Conservation (phyloP, 2,329 filamentous ascomycete species). For the Alternaria consortialis region DNA sequence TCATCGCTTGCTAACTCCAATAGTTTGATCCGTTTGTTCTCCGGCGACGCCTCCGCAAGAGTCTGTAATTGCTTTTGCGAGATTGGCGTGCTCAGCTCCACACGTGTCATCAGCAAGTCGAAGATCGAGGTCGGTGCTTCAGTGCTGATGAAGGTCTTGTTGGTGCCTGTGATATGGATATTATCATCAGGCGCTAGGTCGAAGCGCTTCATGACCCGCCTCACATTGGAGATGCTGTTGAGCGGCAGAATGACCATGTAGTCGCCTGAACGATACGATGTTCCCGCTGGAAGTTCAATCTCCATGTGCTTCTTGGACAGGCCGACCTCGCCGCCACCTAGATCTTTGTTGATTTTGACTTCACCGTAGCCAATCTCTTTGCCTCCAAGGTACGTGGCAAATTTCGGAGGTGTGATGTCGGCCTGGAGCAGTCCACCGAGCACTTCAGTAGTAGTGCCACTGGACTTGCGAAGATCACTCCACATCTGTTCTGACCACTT, state of each 20-base stretch:
- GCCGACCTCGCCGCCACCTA: slow-evolving; percentile 11
- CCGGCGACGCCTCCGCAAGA: slow-evolving; percentile 8
- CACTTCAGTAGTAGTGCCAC: slow-evolving; percentile 10
- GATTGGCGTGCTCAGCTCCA: slow-evolving; percentile 16
- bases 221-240: slow-evolving; percentile 57
- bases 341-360: slow-evolving; percentile 35
- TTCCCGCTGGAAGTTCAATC: slow-evolving; percentile 43
- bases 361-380: slow-evolving; percentile 20
- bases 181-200: slow-evolving; percentile 11
- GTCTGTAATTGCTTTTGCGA: slow-evolving; percentile 14
- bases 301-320: slow-evolving; percentile 22
- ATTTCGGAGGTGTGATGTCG: slow-evolving; percentile 9
- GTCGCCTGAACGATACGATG: slow-evolving; percentile 74
- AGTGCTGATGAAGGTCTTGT: slow-evolving; percentile 10
- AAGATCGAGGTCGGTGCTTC: slow-evolving; percentile 6
- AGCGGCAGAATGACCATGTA: slow-evolving; percentile 76
- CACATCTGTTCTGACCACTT: slow-evolving; percentile 16
- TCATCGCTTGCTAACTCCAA: slow-evolving; percentile 9
- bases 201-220: slow-evolving; percentile 29
- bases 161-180: slow-evolving; percentile 19
- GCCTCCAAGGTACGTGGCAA: slow-evolving; percentile 15
- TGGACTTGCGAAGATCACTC: slow-evolving; percentile 8
- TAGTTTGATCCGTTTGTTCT: slow-evolving; percentile 7
- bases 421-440: slow-evolving; percentile 8
- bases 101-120: slow-evolving; percentile 15